Percentiles rank a stretch among this genome's conserved stretches.
phyloP scores from a whole-genome alignment of 257 asterid genomes.

The Penstemon newberryi region DNA sequence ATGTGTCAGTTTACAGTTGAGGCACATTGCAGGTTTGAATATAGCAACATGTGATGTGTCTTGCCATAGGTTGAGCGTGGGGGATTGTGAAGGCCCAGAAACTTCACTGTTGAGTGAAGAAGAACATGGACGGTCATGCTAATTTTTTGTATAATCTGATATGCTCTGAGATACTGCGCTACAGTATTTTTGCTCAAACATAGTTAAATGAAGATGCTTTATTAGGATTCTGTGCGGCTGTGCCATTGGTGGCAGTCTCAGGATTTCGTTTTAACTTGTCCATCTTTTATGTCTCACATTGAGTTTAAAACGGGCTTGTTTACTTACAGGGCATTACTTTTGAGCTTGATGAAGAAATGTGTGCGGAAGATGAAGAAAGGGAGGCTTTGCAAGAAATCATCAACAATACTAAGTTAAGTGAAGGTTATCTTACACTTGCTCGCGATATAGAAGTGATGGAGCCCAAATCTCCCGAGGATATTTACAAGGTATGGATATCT shows the following conservation, averaged over 20 bases:
- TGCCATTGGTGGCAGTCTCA: neutral
- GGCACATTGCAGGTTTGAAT: slow-evolving; percentile 4
- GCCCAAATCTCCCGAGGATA: slow-evolving; percentile 95
- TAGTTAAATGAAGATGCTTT: slow-evolving; percentile 8
- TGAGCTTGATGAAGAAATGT: slow-evolving; percentile 65
- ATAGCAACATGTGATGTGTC: neutral
- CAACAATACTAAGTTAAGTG: slow-evolving; percentile 75
- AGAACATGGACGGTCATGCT: neutral
- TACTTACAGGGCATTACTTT: slow-evolving; percentile 64
- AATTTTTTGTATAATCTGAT: neutral
- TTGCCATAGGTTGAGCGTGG: neutral
- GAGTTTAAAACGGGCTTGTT: neutral
- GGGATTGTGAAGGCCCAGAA: slow-evolving; percentile 1
- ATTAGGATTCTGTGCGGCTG: slow-evolving; percentile 10
- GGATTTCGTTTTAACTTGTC: neutral
- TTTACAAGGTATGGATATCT: slow-evolving; percentile 67
- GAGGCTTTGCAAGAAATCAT: slow-evolving; percentile 74
- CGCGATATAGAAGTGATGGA: slow-evolving; percentile 99
- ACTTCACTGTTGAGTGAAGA: neutral
- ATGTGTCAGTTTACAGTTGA: neutral
- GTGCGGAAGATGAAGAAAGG: slow-evolving; percentile 69
- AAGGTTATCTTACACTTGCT: slow-evolving; percentile 95
- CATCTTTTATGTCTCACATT: slow-evolving; percentile 7
- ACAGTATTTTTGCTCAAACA: neutral
- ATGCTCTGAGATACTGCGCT: neutral